A percentile compares a stretch with the other conserved stretches of the same genome.
phyloP scores from a whole-genome alignment of 768 basidiomycete species.

The Paxillus ammoniavirescens region DNA sequence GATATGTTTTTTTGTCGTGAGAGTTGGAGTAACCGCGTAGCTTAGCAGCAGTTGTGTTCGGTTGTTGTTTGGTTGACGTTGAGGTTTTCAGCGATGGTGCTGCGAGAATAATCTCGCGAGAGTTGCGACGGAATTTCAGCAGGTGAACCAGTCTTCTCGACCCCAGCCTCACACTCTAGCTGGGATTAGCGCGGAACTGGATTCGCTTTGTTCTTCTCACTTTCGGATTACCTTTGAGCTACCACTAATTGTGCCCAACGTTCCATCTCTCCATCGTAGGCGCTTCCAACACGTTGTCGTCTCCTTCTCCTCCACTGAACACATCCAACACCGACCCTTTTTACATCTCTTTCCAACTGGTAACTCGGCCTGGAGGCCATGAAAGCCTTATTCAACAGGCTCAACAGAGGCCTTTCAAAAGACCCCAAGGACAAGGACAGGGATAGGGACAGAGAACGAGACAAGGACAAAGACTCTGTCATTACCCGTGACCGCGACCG shows the following conservation, averaged over 20 bases:
- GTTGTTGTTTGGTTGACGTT: background rate
- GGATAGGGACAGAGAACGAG: constrained; percentile 37
- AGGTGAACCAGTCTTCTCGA: background rate
- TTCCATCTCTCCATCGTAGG: background rate
- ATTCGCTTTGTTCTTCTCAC: background rate
- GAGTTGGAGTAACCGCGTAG: too few relatives aligned
- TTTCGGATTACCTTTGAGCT: background rate
- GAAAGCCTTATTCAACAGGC: constrained; percentile 82
- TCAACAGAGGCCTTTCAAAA: constrained; percentile 61
- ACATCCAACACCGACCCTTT: background rate
- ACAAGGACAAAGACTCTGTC: constrained; percentile 29
- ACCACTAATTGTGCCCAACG: background rate
- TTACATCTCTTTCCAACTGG: background rate
- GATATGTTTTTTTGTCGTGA: background rate
- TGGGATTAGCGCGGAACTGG: background rate
- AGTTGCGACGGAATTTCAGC: background rate
- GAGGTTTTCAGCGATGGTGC: background rate
- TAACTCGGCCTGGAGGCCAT: constrained; percentile 38
- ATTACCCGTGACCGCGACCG: constrained; percentile 26
- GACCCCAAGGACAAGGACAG: constrained; percentile 59
- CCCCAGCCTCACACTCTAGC: too few relatives aligned
- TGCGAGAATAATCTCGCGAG: background rate
- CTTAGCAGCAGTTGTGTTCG: background rate
- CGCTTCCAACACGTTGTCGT: constrained; percentile 12
- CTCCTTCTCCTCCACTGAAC: constrained; percentile 1